Base-by-base conservation (phyloP, 2,329 filamentous ascomycete species). In the Tolypocladium pustulatum region DNA sequence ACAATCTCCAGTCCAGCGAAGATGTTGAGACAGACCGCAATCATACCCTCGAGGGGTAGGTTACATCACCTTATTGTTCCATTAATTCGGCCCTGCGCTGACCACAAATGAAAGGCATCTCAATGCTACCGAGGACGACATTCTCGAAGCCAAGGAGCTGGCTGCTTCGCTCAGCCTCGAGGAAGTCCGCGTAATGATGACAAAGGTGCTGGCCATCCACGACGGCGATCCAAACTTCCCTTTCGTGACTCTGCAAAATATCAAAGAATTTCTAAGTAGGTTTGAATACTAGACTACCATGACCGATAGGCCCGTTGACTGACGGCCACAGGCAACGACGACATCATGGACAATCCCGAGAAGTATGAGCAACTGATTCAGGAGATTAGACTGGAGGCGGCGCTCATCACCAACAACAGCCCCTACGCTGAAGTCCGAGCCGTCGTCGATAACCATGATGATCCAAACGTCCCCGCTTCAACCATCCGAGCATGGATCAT, bases 351-450 rank as follows among this genome's bases (percentile, higher is more conserved):
- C 13, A 65, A 71, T 37, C 73, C 73, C 10, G 71, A 75, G 49
- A 71, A 71, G 38, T 65, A 76, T 20, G 62, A 67, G 20, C 68
- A 71, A 0, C 60, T 78, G 30, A 78, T 82, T 56, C 66, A 71
- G n/a, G 75, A 80, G 62, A 79, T 81, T 69, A 82, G 81, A 65
- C 71, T 80, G 1, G 76, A 82, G 64, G 75, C 78, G 0, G 75
- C 78, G 0, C 71, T 82, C 37, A 78, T 81, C 61, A 77, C 73
- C 34, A 79, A 78, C 63, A 78, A 81, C 67, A 81, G 77, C 10
- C 81, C 81, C 0, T 84, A 83, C 62, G 73, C 81, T 25, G 79
- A 82, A 65, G 79, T 81, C 10, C 77, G 80, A 25, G 76, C 80
- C 10, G 78, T 81, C 2, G 79, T 81, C 17, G 77, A 78, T 63